Evolutionary conservation across 257 asterid genomes (phyloP).

Genomic region (Nicotiana benthamiana): DNA sequence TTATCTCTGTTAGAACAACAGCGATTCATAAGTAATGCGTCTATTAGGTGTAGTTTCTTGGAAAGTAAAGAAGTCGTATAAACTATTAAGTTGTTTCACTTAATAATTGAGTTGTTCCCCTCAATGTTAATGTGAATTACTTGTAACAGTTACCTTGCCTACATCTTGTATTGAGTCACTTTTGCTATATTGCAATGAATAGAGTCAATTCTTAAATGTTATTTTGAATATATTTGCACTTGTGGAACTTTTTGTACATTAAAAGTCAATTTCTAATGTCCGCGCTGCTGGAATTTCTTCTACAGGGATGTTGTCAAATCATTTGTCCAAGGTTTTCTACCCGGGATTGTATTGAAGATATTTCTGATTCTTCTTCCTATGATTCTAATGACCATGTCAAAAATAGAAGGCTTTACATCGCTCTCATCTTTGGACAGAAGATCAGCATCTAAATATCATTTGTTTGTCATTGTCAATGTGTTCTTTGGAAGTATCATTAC

Average conservation of each 20-base stretch:
- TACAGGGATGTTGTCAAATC: slow-evolving; percentile 48
- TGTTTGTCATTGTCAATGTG: slow-evolving; percentile 70
- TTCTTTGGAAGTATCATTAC: slow-evolving; percentile 78
- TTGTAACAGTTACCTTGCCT: neutral
- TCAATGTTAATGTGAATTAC: neutral
- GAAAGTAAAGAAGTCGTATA: neutral
- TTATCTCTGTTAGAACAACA: neutral
- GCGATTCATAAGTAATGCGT: too few species aligned
- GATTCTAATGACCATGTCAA: slow-evolving; percentile 62
- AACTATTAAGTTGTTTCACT: neutral
- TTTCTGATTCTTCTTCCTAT: slow-evolving; percentile 55
- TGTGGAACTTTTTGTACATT: neutral
- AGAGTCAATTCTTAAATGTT: neutral
- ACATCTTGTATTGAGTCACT: neutral
- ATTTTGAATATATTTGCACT: neutral
- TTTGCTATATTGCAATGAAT: neutral
- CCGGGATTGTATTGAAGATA: slow-evolving; percentile 67
- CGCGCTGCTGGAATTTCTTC: neutral
- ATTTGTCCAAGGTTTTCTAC: slow-evolving; percentile 80
- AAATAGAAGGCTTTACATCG: slow-evolving; percentile 62
- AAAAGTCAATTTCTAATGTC: neutral
- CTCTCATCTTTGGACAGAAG: slow-evolving; percentile 60
- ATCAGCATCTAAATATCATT: slow-evolving; percentile 69
- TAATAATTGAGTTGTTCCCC: neutral
- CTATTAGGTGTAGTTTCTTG: neutral